These are phyloP conservation scores for Clavaria fumosa DNA, from an alignment of 768 basidiomycete genomes.

Conservation along the genomic window DNA sequence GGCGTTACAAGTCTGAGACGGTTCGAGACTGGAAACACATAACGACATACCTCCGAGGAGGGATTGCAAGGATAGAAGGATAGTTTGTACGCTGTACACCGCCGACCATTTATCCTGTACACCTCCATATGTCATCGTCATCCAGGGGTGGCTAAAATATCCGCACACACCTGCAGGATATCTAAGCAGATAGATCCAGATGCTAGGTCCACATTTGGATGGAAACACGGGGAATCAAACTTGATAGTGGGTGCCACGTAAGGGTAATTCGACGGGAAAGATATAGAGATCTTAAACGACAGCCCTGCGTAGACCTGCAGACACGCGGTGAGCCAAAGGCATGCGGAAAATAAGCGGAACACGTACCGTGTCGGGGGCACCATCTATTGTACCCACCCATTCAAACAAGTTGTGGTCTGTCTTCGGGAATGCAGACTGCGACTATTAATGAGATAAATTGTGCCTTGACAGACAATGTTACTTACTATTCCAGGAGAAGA, in stretches of 20 bases:
- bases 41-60: conserved; percentile 65
- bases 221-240: conserved; percentile 82
- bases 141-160: background rate
- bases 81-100: conserved; percentile 82
- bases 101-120: conserved; percentile 87
- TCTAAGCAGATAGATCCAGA: conserved; percentile 74
- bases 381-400: conserved; percentile 83
- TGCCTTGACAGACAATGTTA: conserved; percentile 7
- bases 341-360: conserved; percentile 1
- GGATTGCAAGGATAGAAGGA: conserved; percentile 76
- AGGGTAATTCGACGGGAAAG: conserved; percentile 80
- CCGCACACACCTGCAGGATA: conserved; percentile 55
- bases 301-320: conserved; percentile 62
- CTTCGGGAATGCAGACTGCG: conserved; percentile 79
- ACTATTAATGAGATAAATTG: background rate
- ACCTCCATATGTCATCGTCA: background rate
- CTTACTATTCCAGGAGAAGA: conserved; percentile 77
- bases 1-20: background rate
- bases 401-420: conserved; percentile 78
- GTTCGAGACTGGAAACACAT: background rate
- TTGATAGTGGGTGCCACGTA: conserved; percentile 75
- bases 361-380: conserved; percentile 53
- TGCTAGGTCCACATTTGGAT: conserved; percentile 77
- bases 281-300: conserved; percentile 68
- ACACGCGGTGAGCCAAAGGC: conserved; percentile 6